These are phyloP conservation scores for Cladophialophora immunda DNA, from an alignment of 2,329 filamentous ascomycete species.

Conservation along the genomic window DNA sequence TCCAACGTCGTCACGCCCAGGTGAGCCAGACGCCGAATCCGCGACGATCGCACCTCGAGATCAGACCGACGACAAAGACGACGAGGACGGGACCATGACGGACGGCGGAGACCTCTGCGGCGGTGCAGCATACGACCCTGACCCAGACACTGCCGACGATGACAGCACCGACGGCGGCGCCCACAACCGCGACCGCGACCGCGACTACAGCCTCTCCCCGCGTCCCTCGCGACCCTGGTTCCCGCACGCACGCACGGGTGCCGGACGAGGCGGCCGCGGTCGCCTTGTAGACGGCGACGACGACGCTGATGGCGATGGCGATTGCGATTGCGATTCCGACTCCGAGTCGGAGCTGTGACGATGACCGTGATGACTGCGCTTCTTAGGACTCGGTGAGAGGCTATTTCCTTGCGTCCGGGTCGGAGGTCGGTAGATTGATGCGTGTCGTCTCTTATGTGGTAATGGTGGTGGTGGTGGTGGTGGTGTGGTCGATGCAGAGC, in stretches of 20 bases:
- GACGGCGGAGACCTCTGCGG: too few relatives aligned
- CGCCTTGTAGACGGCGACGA: not conserved
- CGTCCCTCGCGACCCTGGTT: not conserved
- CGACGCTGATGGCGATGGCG: constrained; percentile 6
- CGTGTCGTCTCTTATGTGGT: too few relatives aligned
- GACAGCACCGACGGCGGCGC: too few relatives aligned
- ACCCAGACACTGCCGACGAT: too few relatives aligned
- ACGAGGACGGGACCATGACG: not conserved
- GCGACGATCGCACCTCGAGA: not conserved
- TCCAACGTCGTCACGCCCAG: not conserved
- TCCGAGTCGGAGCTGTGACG: too few relatives aligned
- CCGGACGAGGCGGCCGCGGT: not conserved
- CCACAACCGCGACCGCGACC: too few relatives aligned
- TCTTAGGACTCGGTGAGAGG: too few relatives aligned
- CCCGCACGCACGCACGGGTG: not conserved
- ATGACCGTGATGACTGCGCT: not conserved
- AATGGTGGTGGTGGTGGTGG: too few relatives aligned
- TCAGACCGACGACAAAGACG: not conserved
- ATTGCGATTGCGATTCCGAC: constrained; percentile 1
- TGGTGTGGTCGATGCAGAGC: too few relatives aligned
- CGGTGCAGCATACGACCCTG: too few relatives aligned
- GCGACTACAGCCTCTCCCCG: not conserved
- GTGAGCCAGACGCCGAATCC: not conserved
- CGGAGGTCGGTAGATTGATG: too few relatives aligned
- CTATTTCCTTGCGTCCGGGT: too few relatives aligned